These are phyloP conservation scores for Mollisiaceae sp. DNA, from an alignment of 2,329 filamentous ascomycete species.

Conservation along the genomic window DNA sequence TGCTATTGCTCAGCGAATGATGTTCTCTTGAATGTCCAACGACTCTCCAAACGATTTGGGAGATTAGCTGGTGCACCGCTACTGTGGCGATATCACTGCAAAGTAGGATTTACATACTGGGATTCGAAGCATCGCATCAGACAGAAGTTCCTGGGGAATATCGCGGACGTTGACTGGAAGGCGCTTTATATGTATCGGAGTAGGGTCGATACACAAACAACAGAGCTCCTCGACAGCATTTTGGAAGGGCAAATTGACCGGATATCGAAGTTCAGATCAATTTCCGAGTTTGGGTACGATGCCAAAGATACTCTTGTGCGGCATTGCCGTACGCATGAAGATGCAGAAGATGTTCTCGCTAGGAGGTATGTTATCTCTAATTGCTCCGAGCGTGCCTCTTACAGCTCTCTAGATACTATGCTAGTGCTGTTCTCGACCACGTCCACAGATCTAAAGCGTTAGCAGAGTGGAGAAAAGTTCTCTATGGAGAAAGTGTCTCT, in stretches of 20 bases:
- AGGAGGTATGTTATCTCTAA: slow-evolving; percentile 55
- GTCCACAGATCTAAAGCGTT: slow-evolving; percentile 83
- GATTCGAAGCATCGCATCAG: slow-evolving; percentile 64
- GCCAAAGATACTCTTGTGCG: slow-evolving; percentile 82
- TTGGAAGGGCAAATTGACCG: slow-evolving; percentile 73
- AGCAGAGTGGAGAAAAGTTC: slow-evolving; percentile 71
- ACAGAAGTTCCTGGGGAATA: slow-evolving; percentile 57
- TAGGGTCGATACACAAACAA: slow-evolving; percentile 56
- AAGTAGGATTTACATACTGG: slow-evolving; percentile 75
- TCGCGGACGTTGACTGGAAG: slow-evolving; percentile 75
- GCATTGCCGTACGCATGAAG: slow-evolving; percentile 62
- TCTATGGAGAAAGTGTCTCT: slow-evolving; percentile 53
- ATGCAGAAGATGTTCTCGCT: slow-evolving; percentile 75
- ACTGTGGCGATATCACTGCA: slow-evolving; percentile 82
- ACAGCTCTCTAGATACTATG: slow-evolving; percentile 66
- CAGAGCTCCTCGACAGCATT: slow-evolving; percentile 67
- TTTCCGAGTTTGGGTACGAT: slow-evolving; percentile 80
- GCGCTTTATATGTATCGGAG: slow-evolving; percentile 63
- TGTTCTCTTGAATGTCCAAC: slow-evolving; percentile 53
- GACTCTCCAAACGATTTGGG: slow-evolving; percentile 67
- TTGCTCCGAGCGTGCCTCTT: slow-evolving; percentile 8
- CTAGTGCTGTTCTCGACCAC: slow-evolving; percentile 73
- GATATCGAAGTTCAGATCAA: slow-evolving; percentile 70
- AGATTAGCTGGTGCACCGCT: slow-evolving; percentile 72
- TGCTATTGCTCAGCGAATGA: slow-evolving; percentile 63